Base-by-base conservation (phyloP, 306 rosid genomes). In the Amphicarpaea edgeworthii region DNA sequence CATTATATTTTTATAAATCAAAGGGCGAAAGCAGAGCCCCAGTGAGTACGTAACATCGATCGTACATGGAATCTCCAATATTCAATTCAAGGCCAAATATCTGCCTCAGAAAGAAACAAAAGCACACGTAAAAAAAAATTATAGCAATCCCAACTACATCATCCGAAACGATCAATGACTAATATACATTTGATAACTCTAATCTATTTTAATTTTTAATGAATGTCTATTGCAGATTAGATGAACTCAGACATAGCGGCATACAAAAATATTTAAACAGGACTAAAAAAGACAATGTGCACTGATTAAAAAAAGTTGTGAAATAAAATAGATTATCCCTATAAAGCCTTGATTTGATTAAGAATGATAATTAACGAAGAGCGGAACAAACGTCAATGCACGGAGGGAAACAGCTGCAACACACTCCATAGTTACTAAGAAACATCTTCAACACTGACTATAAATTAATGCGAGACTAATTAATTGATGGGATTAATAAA, bases 321-420 rank as follows among this genome's bases (percentile, higher is more conserved):
- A 59, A 77, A 62, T 60, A 38, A 21, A 62, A 16, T 2, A 42
- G 26, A 34, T 38, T 32, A 50, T 40, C 61, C 20, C 0, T 20
- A 6, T 3, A 21, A 43, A 59, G 7, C 17, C 6, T 37, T 47
- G 67, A 16, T 59, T 47, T 37, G 41, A 47, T 58, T 74, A 73
- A 74, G 23, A 32, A 59, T 19, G n/a, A 28, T 2, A 30, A 42
- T 0, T 38, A 62, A 62, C 8, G 32, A 73, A 72, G 38, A 45
- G 46, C 28, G 12, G 1, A 17, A 62, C n/a, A n/a, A n/a, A n/a
- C 46, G 37, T 37, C 65, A 82, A 41, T 6, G 32, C n/a, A 34
- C 28, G 8, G 53, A 68, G 83, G 85, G 40, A 84, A 84, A 84
- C 88, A 84, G 88, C 88, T 81, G 83, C 85, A 81, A 81, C 74